Percentiles rank a stretch among this genome's conserved stretches.
Conservation (phyloP, 352 stramenopile genomes). For the Phytophthora sojae region DNA sequence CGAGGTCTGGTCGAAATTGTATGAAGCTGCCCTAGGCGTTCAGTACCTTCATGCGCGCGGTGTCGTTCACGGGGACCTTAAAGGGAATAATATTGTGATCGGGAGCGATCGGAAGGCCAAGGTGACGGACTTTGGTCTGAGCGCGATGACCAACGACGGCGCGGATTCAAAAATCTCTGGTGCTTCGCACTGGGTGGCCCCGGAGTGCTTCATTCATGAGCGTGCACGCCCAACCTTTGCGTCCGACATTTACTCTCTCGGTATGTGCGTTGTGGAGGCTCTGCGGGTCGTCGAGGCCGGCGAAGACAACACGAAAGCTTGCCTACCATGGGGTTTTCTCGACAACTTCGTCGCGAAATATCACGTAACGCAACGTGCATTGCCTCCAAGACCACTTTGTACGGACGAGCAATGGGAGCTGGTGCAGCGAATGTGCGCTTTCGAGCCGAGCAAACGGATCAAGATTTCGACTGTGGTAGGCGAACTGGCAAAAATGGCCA, state of each 20-base stretch:
- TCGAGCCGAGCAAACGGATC: not conserved
- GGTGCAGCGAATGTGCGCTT: conserved; percentile 6
- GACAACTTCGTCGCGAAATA: not conserved
- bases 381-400: not conserved
- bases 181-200: conserved; percentile 4
- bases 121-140: conserved; percentile 7
- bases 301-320: not conserved
- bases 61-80: too few relatives aligned
- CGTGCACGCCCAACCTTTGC: not conserved
- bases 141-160: not conserved
- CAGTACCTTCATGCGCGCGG: too few relatives aligned
- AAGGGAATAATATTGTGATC: too few relatives aligned
- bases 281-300: conserved; percentile 7
- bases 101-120: too few relatives aligned
- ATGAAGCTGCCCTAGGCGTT: too few relatives aligned
- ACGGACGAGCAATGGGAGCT: conserved; percentile 1
- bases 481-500: not conserved
- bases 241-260: conserved; percentile 3
- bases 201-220: not conserved
- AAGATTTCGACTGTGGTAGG: conserved; percentile 2
- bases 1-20: too few relatives aligned
- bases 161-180: not conserved
- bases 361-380: not conserved
- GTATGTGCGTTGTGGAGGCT: conserved; percentile 10
- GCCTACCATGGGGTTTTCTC: conserved; percentile 1